These are phyloP conservation scores for Dothideomycetes sp. DNA, from an alignment of 2,329 filamentous ascomycete genomes.

Conservation along the genomic window DNA sequence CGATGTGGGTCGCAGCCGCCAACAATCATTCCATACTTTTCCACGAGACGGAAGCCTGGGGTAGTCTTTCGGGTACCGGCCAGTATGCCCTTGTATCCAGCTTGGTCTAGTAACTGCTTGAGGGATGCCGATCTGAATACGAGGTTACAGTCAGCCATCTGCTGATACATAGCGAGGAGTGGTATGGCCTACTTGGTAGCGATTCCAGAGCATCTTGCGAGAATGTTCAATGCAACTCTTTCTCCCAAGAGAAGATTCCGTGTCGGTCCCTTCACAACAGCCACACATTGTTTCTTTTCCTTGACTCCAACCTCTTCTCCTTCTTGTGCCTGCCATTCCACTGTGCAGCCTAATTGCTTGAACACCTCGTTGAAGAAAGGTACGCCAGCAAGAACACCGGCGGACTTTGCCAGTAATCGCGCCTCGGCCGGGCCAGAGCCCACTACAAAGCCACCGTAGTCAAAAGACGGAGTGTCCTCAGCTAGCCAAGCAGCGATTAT, in stretches of 20 bases:
- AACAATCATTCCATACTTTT: slow-evolving; percentile 96
- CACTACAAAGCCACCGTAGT: slow-evolving; percentile 95
- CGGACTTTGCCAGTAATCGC: slow-evolving; percentile 43
- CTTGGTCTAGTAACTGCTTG: slow-evolving; percentile 40
- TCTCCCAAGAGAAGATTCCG: slow-evolving; percentile 82
- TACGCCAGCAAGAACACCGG: slow-evolving; percentile 77
- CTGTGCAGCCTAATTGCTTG: slow-evolving; percentile 73
- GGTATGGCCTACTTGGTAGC: slow-evolving; percentile 56
- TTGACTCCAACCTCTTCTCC: slow-evolving; percentile 54
- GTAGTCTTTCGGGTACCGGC: slow-evolving; percentile 96
- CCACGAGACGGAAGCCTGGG: slow-evolving; percentile 85
- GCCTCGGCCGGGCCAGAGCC: slow-evolving; percentile 49
- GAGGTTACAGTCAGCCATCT: neutral
- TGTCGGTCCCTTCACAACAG: slow-evolving; percentile 76
- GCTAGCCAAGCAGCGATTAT: slow-evolving; percentile 77
- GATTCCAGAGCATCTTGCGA: slow-evolving; percentile 84
- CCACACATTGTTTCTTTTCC: slow-evolving; percentile 52
- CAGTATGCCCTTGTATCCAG: slow-evolving; percentile 72
- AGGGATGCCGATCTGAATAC: slow-evolving; percentile 33
- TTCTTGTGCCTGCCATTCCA: slow-evolving; percentile 78
- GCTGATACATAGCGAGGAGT: neutral
- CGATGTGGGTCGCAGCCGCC: slow-evolving; percentile 87
- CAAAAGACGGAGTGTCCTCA: slow-evolving; percentile 92
- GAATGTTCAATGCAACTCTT: slow-evolving; percentile 79
- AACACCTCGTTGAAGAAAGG: slow-evolving; percentile 97